Percentiles rank a stretch among this genome's conserved stretches.
Evolutionary conservation across 2,329 filamentous ascomycete species (phyloP).

Genomic region (Elsinoe australis): DNA sequence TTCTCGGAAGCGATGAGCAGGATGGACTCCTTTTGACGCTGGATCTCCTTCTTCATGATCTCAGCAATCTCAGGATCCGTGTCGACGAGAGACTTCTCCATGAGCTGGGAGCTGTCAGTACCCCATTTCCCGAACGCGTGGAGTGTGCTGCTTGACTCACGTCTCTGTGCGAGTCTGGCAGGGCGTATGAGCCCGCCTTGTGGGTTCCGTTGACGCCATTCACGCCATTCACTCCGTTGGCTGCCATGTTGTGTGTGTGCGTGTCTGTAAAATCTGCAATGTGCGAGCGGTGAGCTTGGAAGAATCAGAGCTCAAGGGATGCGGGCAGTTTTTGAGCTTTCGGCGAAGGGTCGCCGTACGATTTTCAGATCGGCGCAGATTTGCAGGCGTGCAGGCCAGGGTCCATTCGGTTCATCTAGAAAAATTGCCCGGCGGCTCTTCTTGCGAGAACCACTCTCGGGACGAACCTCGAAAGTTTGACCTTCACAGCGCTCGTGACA

Average conservation of each 20-base stretch:
- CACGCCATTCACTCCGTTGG: conserved; percentile 23
- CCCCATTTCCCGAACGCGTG: conserved; percentile 15
- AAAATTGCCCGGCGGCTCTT: conserved; percentile 5
- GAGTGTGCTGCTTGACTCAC: conserved; percentile 36
- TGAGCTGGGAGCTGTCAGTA: conserved; percentile 56
- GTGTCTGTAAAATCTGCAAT: neutral
- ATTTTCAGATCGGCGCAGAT: conserved; percentile 15
- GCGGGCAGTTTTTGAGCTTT: conserved; percentile 6
- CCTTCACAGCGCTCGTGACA: too few relatives aligned
- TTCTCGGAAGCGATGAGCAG: conserved; percentile 99
- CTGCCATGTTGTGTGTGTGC: conserved; percentile 22
- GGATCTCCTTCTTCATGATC: conserved; percentile 95
- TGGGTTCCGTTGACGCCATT: conserved; percentile 22
- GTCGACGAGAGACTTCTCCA: conserved; percentile 89
- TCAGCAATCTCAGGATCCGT: conserved; percentile 88
- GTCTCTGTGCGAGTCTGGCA: conserved; percentile 59
- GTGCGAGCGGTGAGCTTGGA: neutral
- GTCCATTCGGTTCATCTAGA: neutral
- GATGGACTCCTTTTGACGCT: conserved; percentile 97
- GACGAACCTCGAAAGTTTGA: too few relatives aligned
- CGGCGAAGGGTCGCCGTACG: conserved; percentile 12
- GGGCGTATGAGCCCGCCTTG: conserved; percentile 50
- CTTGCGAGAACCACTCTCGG: neutral
- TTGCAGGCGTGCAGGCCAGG: conserved; percentile 1
- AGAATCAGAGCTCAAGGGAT: neutral